phyloP scores from a whole-genome alignment of 2,329 filamentous ascomycete species.

The Penicillium sp. region DNA sequence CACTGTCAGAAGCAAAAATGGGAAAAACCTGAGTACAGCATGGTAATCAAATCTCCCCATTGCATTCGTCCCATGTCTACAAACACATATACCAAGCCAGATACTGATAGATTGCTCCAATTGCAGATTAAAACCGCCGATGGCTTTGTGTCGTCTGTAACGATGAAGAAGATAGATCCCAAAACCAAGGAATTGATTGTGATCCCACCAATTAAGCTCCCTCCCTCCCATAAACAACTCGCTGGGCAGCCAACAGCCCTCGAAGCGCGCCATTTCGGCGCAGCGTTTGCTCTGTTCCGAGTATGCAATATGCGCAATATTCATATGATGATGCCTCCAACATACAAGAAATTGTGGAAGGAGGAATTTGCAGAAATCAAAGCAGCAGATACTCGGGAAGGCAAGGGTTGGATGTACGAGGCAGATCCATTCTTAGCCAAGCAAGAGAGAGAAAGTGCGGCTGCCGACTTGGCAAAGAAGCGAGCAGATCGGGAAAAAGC shows the following conservation, averaged over 20 bases:
- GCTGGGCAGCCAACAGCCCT: slow-evolving; percentile 74
- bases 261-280: slow-evolving; percentile 90
- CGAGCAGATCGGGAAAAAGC: slow-evolving; percentile 64
- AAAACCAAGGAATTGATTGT: slow-evolving; percentile 77
- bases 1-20: slow-evolving; percentile 95
- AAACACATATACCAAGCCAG: background rate
- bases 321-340: slow-evolving; percentile 88
- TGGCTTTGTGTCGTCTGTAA: slow-evolving; percentile 77
- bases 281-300: slow-evolving; percentile 84
- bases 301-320: slow-evolving; percentile 95
- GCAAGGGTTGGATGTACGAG: slow-evolving; percentile 84
- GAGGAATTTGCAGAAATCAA: slow-evolving; percentile 80
- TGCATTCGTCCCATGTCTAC: background rate
- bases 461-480: slow-evolving; percentile 74
- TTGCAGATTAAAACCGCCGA: slow-evolving; percentile 63
- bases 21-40: slow-evolving; percentile 89
- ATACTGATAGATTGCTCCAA: slow-evolving; percentile 16
- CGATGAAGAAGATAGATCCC: slow-evolving; percentile 67
- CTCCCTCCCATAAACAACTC: slow-evolving; percentile 70
- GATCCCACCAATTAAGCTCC: slow-evolving; percentile 79
- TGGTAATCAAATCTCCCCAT: slow-evolving; percentile 48
- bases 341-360: slow-evolving; percentile 88
- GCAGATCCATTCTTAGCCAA: slow-evolving; percentile 86
- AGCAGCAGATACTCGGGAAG: slow-evolving; percentile 72
- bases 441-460: slow-evolving; percentile 75